Base-by-base conservation (phyloP, 352 stramenopile species). In the Peronospora farinosa region DNA sequence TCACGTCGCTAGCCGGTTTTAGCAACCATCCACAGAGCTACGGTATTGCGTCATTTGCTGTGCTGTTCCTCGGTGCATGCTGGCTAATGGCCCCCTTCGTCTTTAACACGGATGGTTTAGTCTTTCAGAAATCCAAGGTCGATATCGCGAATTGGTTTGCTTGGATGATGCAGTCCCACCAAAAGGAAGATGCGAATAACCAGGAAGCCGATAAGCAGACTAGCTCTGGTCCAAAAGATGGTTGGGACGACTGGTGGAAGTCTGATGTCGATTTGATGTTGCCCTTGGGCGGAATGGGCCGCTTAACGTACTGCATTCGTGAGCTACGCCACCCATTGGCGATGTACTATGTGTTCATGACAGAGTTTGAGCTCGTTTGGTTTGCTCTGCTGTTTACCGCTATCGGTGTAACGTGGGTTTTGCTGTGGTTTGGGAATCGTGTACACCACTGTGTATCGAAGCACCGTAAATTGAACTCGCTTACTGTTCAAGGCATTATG, bases 71-170 rank as follows among this genome's bases (percentile, higher is more conserved):
- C 2, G 81, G 76, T 23, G 74, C 80, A 6, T 91, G 81, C 36
- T 94, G 84, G 84, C 59, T 94, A 32, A 62, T 92, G 39, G 80
- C 80, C 13, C 84, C 84, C 0, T 94, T 92, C 45, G 57, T 94
- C 5, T 95, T 92, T 63, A 95, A 95, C 59, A 92, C 84, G n/a
- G 82, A 92, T 35, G 81, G 81, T n/a, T 51, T 95, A 8, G 84
- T 91, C 40, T 67, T 87, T 13, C 72, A 86, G 31, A 92, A 92
- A 53, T 86, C 82, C 9, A 88, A 82, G 43, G 63, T 92, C 1
- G 84, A 95, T 44, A 76, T 92, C 16, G 47, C 57, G 2, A 79
- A 92, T 39, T 95, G 84, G 84, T 87, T 87, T 25, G 64, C 73
- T 21, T 95, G 84, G 84, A 90, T 92, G 81, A 86, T 90, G 74